Percentiles rank a stretch among this genome's conserved stretches.
Evolutionary conservation across 768 basidiomycete species (phyloP).

Genomic region (Clavaria fumosa): DNA sequence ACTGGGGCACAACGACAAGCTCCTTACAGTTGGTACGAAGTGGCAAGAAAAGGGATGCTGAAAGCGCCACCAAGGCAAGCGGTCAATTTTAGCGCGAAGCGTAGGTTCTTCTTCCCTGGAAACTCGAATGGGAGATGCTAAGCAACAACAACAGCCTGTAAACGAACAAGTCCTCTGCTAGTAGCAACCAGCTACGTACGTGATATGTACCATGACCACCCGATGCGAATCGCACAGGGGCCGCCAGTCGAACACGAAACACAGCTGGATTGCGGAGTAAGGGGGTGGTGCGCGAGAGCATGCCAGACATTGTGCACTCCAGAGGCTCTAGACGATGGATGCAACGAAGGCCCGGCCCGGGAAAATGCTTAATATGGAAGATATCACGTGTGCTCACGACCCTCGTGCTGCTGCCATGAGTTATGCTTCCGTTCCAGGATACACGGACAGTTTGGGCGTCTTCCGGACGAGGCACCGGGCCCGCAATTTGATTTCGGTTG

Average conservation of each 20-base stretch:
- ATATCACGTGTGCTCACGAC: too few species aligned
- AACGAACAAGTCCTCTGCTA: too few species aligned
- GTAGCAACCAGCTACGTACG: conserved; percentile 29
- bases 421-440: too few species aligned
- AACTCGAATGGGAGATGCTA: conserved; percentile 44
- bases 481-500: too few species aligned
- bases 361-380: too few species aligned
- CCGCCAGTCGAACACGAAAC: conserved; percentile 14
- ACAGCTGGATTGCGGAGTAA: conserved; percentile 6
- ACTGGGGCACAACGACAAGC: background rate
- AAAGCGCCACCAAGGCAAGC: conserved; percentile 40
- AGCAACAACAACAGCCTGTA: too few species aligned
- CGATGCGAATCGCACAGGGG: conserved; percentile 28
- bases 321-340: too few species aligned
- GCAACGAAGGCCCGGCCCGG: too few species aligned
- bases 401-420: too few species aligned
- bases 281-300: background rate
- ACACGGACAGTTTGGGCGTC: too few species aligned
- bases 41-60: conserved; percentile 50
- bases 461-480: too few species aligned
- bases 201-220: conserved; percentile 44
- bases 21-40: conserved; percentile 49
- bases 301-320: too few species aligned
- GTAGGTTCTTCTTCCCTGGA: conserved; percentile 32
- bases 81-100: conserved; percentile 34